phyloP scores from a whole-genome alignment of 2,329 filamentous ascomycete genomes.

The Pseudomassariella vexata region DNA sequence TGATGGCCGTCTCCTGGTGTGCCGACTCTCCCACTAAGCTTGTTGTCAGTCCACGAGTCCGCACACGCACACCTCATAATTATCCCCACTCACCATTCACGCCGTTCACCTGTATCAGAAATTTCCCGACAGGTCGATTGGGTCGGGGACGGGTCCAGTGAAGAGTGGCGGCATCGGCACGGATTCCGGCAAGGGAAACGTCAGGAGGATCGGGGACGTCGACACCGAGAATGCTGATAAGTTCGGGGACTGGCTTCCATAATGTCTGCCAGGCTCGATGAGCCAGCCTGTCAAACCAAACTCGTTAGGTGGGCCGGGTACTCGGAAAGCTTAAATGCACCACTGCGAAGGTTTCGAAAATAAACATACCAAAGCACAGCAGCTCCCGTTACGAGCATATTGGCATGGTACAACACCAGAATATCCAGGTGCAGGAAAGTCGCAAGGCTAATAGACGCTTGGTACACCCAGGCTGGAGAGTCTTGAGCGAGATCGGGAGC shows the following conservation, averaged over 20 bases:
- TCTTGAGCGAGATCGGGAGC: slow-evolving; percentile 33
- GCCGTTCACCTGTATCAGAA: slow-evolving; percentile 89
- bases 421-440: slow-evolving; percentile 39
- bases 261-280: slow-evolving; percentile 84
- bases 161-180: slow-evolving; percentile 77
- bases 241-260: slow-evolving; percentile 82
- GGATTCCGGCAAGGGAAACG: slow-evolving; percentile 85
- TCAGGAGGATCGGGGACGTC: slow-evolving; percentile 88
- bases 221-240: slow-evolving; percentile 86
- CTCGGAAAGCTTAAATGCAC: neutral
- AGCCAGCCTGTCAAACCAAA: slow-evolving; percentile 56
- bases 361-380: slow-evolving; percentile 47
- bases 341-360: no score
- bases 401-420: slow-evolving; percentile 42
- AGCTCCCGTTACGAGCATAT: slow-evolving; percentile 48
- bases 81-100: slow-evolving; percentile 62
- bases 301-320: slow-evolving; percentile 1
- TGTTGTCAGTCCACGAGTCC: slow-evolving; percentile 11
- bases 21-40: slow-evolving; percentile 74
- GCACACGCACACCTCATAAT: neutral
- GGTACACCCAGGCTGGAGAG: slow-evolving; percentile 27
- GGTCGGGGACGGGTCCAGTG: slow-evolving; percentile 77
- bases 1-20: slow-evolving; percentile 78
- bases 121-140: slow-evolving; percentile 70
- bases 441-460: slow-evolving; percentile 25